Conservation (phyloP, 495 filamentous ascomycete genomes). For the Xylaria intraflava region DNA sequence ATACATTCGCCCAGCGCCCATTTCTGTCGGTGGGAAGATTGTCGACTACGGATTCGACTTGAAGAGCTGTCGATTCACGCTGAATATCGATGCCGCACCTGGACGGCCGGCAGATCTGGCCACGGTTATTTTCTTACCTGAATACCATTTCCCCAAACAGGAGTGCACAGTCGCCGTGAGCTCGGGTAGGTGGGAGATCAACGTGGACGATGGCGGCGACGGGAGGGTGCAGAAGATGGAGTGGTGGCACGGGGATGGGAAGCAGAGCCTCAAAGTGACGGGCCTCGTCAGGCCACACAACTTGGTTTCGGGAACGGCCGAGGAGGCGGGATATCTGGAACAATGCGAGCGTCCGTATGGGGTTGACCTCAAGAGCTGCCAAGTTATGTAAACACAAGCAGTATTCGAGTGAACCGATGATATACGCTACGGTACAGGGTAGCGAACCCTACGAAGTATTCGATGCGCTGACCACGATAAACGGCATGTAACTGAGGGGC, state of each 20-base stretch:
- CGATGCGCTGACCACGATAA: too few species aligned
- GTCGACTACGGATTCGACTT: slow-evolving; percentile 71
- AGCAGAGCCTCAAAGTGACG: slow-evolving; percentile 71
- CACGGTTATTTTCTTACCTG: slow-evolving; percentile 81
- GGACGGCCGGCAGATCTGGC: slow-evolving; percentile 53
- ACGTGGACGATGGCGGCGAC: slow-evolving; percentile 58
- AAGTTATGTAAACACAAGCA: slow-evolving; percentile 32
- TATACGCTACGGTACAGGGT: too few species aligned
- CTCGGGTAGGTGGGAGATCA: slow-evolving; percentile 85
- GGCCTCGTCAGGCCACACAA: slow-evolving; percentile 55
- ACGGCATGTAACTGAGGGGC: too few species aligned
- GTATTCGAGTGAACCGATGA: neutral
- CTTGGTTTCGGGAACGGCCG: slow-evolving; percentile 25
- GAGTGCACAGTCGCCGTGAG: slow-evolving; percentile 63
- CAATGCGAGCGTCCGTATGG: slow-evolving; percentile 37
- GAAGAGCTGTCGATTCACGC: slow-evolving; percentile 62
- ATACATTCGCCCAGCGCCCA: slow-evolving; percentile 79
- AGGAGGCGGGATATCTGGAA: slow-evolving; percentile 43
- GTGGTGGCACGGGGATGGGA: slow-evolving; percentile 87
- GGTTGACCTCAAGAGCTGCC: slow-evolving; percentile 30
- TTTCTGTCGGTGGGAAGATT: slow-evolving; percentile 64
- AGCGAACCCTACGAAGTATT: too few species aligned
- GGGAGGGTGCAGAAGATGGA: slow-evolving; percentile 64
- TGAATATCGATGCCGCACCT: slow-evolving; percentile 52
- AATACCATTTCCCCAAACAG: slow-evolving; percentile 83